These are phyloP conservation scores for Pythium pyrilobum DNA, from an alignment of 352 stramenopile species.

Conservation along the genomic window DNA sequence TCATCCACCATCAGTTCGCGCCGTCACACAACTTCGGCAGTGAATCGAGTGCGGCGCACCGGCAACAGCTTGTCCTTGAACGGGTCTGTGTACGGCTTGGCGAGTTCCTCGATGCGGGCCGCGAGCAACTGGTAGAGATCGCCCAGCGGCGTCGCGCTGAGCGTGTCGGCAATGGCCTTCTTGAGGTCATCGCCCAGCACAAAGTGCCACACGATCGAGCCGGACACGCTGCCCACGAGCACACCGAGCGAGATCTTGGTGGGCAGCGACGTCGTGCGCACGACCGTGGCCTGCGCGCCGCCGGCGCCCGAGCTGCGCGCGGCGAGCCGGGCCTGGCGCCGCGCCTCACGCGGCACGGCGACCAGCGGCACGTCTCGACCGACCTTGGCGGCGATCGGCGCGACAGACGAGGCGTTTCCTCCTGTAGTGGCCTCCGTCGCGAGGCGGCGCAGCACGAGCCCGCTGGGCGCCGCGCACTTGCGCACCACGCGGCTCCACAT, in stretches of 20 bases:
- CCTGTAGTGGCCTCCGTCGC: slow-evolving; percentile 4
- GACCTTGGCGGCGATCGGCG: slow-evolving; percentile 23
- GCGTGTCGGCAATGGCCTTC: slow-evolving; percentile 28
- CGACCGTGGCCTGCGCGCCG: slow-evolving; percentile 28
- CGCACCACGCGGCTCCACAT: slow-evolving; percentile 21
- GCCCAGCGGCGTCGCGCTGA: slow-evolving; percentile 60
- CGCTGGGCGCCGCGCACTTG: slow-evolving; percentile 5
- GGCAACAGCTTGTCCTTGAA: slow-evolving; percentile 76
- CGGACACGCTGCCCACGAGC: slow-evolving; percentile 57
- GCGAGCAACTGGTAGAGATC: slow-evolving; percentile 53
- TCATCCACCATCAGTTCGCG: neutral
- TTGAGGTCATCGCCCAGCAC: slow-evolving; percentile 61
- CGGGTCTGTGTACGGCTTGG: slow-evolving; percentile 77
- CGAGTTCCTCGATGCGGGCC: slow-evolving; percentile 61
- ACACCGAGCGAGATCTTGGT: slow-evolving; percentile 66
- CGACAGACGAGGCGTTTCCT: neutral
- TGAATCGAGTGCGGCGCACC: slow-evolving; percentile 9
- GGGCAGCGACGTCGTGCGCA: slow-evolving; percentile 71
- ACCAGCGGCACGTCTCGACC: slow-evolving; percentile 53
- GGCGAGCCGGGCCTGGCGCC: slow-evolving; percentile 45
- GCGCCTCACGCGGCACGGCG: slow-evolving; percentile 51
- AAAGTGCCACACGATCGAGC: slow-evolving; percentile 67
- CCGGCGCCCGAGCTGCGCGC: slow-evolving; percentile 28
- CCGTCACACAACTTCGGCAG: neutral
- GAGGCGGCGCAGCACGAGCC: slow-evolving; percentile 22